These are phyloP conservation scores for Saccharomyces hybrid DNA, from an alignment of 1,139 yeast species.

Conservation along the genomic window DNA sequence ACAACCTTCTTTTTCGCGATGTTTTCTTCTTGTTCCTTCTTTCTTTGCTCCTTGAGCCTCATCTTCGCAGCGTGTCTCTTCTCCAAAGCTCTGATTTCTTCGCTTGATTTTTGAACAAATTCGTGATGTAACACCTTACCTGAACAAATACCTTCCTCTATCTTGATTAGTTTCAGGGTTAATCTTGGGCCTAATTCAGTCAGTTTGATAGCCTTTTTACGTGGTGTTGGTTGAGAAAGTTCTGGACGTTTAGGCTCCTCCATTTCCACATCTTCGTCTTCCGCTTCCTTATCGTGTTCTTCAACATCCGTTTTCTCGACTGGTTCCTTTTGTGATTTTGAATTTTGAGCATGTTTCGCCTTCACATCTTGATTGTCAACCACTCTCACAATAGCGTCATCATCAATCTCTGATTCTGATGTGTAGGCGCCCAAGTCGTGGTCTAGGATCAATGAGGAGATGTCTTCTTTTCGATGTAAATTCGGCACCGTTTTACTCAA, in stretches of 20 bases:
- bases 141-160: constrained; percentile 82
- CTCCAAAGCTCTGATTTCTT: constrained; percentile 57
- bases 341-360: constrained; percentile 8
- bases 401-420: constrained; percentile 90
- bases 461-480: constrained; percentile 58
- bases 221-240: constrained; percentile 24
- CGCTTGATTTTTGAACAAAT: constrained; percentile 50
- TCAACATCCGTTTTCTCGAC: constrained; percentile 8
- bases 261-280: constrained; percentile 16
- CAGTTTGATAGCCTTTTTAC: constrained; percentile 83
- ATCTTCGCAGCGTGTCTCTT: constrained; percentile 56
- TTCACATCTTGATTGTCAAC: constrained; percentile 37
- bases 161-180: constrained; percentile 66
- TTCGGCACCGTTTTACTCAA: constrained; percentile 68
- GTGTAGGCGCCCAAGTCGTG: constrained; percentile 72
- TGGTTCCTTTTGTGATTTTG: neutral
- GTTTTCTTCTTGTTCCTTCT: constrained; percentile 71
- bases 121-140: constrained; percentile 89
- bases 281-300: constrained; percentile 18
- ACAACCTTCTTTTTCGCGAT: constrained; percentile 69
- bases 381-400: constrained; percentile 76
- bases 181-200: constrained; percentile 93
- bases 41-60: constrained; percentile 61
- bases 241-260: constrained; percentile 3
- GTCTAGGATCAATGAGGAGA: constrained; percentile 76